Evolutionary conservation across 768 basidiomycete genomes (phyloP).

Genomic region (Termitomyces eurrhizus): DNA sequence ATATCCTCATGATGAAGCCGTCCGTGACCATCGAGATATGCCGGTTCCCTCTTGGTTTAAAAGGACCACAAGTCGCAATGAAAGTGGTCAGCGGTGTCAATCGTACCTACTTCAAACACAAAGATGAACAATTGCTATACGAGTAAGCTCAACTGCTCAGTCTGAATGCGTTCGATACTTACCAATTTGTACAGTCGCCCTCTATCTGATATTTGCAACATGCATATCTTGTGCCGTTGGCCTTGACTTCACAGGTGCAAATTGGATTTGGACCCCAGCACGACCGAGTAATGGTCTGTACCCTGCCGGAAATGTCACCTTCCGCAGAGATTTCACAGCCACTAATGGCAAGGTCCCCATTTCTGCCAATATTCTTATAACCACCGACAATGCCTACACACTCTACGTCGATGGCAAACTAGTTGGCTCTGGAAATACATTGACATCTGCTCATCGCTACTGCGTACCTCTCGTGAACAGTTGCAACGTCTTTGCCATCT

Average conservation of each 20-base stretch:
- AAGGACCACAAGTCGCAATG: background rate
- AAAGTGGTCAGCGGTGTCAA: background rate
- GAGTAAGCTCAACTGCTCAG: background rate
- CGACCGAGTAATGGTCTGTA: conserved; percentile 12
- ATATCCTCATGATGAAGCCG: background rate
- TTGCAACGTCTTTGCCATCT: conserved; percentile 31
- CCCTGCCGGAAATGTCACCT: conserved; percentile 23
- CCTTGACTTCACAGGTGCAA: conserved; percentile 13
- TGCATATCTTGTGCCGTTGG: conserved; percentile 9
- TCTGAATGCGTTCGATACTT: background rate
- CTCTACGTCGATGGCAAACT: conserved; percentile 27
- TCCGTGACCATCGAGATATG: too few relatives aligned
- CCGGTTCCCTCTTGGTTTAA: background rate
- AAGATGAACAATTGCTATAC: background rate
- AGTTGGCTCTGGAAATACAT: conserved; percentile 21
- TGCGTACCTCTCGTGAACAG: conserved; percentile 23
- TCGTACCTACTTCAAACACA: background rate
- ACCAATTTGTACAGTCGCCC: background rate
- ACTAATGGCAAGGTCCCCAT: conserved; percentile 23
- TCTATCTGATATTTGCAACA: conserved; percentile 8
- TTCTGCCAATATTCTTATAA: conserved; percentile 27
- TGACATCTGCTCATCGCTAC: conserved; percentile 20
- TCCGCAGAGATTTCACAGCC: conserved; percentile 25
- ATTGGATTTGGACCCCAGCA: conserved; percentile 31
- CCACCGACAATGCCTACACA: conserved; percentile 26